phyloP scores from a whole-genome alignment of 2,329 filamentous ascomycete species.

The Aspergillus fumigatiaffinis region DNA sequence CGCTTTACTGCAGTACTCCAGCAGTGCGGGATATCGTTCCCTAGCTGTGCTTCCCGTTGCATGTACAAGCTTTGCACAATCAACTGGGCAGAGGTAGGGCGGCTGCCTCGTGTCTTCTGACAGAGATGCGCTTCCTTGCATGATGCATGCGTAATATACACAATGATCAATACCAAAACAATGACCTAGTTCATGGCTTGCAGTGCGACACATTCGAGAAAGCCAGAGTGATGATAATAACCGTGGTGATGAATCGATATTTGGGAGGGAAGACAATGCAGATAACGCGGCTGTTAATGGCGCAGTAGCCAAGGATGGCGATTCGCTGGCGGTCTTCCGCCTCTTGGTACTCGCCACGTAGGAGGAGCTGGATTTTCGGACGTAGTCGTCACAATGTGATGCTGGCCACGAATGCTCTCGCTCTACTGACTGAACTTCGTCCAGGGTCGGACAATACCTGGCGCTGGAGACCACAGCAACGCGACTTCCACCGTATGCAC shows the following conservation, averaged over 20 bases:
- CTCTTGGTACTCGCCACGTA: conserved; percentile 2
- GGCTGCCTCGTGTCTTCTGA: conserved; percentile 30
- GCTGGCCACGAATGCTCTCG: conserved; percentile 60
- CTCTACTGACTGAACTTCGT: conserved; percentile 43
- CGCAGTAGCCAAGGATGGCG: background rate
- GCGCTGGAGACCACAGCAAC: conserved; percentile 61
- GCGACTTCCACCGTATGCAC: conserved; percentile 62
- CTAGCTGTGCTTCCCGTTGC: conserved; percentile 15
- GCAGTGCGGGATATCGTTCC: conserved; percentile 18
- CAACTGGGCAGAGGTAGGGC: conserved; percentile 31
- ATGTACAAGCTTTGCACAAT: conserved; percentile 23
- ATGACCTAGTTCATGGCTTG: conserved; percentile 63
- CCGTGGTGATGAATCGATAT: conserved; percentile 5
- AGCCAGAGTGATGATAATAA: conserved; percentile 52
- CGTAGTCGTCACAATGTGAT: conserved; percentile 51
- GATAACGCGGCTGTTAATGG: conserved; percentile 9
- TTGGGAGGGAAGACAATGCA: conserved; percentile 1
- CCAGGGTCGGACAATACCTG: conserved; percentile 55
- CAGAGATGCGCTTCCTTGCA: conserved; percentile 31
- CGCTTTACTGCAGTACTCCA: conserved; percentile 18
- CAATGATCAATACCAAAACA: conserved; percentile 66
- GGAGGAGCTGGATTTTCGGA: conserved; percentile 4
- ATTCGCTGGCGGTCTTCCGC: background rate
- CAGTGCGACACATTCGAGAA: conserved; percentile 54
- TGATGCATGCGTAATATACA: conserved; percentile 35